Conservation (phyloP, 345 rosid species). For the Brassica nigra region DNA sequence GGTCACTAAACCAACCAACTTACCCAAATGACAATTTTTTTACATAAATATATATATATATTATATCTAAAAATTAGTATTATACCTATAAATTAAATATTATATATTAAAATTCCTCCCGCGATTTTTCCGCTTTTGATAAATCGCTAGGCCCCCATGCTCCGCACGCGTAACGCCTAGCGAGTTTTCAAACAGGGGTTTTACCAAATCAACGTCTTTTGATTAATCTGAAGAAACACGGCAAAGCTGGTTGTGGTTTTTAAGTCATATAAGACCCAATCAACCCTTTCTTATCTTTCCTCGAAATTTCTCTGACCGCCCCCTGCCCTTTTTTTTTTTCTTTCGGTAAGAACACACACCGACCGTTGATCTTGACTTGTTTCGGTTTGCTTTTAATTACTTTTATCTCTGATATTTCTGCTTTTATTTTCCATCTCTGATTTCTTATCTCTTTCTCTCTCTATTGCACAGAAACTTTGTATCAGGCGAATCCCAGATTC, state of each 20-base stretch:
- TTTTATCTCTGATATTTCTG: neutral
- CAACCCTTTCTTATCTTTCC: constrained; percentile 23
- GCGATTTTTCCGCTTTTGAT: no score
- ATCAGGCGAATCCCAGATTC: constrained; percentile 16
- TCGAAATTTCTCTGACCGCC: constrained; percentile 23
- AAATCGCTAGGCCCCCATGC: no score
- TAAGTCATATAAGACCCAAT: constrained; percentile 4
- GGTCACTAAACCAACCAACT: no score
- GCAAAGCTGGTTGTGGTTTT: constrained; percentile 12
- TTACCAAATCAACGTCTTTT: constrained; percentile 32
- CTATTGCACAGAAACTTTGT: constrained; percentile 4
- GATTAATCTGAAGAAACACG: neutral
- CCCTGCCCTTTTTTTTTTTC: neutral
- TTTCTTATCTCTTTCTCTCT: constrained; percentile 8
- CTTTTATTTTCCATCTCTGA: constrained; percentile 6
- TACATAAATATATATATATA: no score
- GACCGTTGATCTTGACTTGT: neutral
- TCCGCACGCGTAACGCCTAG: no score
- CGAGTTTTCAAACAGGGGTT: no score
- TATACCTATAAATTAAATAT: no score
- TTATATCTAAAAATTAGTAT: no score
- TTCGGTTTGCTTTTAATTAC: neutral
- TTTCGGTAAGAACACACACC: constrained; percentile 27
- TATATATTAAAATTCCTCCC: no score
- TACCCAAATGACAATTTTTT: no score